Evolutionary conservation across 2,329 filamentous ascomycete genomes (phyloP), one percentile per base, ranked within the genome.

Genomic region (Colletotrichum spinosum): DNA sequence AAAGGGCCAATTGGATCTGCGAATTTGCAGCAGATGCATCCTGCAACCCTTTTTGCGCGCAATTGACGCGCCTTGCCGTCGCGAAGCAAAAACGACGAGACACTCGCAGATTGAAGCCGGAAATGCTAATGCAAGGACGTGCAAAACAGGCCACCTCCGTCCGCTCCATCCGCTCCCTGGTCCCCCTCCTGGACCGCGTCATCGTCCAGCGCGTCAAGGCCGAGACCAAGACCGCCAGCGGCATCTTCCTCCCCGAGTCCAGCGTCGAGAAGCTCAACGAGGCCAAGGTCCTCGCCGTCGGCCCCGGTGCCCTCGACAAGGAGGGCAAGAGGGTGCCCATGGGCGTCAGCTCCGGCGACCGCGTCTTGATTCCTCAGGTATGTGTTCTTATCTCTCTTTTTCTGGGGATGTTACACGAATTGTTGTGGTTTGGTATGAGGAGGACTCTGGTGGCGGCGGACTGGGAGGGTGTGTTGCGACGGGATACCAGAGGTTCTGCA

Each of bases 261-360:
- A 92, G 91, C 76, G 93, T 98, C 77, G 97, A 99, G 88, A 96
- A 99, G 82, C 88, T 98, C 78, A 98, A 97, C 83, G 95, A 98
- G 86, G 96, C 93, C 75, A 94, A 93, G 83, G 96, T 99, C 60
- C 85, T 99, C 67, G 96, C 96, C 69, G 95, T 99, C 69, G 96
- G 96, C 59, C 96, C 96, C 63, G 96, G 96, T 69, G 90, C 86
- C 12, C 75, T 97, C 67, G 93, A 97, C 84, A 94, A 90, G 83
- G 91, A 97, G 67, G 96, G 96, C 73, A 92, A 96, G 87, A 88
- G 94, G 73, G 83, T 97, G 74, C 86, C 91, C 68, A 93, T 95
- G 85, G 90, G 93, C 73, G 96, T 98, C 64, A 70, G 84, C 72
- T 83, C 90, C 53, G 96, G 96, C 71, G 96, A 99, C 84, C 92